These are phyloP conservation scores for Urtica urens DNA, from an alignment of 306 rosid species.

Conservation along the genomic window DNA sequence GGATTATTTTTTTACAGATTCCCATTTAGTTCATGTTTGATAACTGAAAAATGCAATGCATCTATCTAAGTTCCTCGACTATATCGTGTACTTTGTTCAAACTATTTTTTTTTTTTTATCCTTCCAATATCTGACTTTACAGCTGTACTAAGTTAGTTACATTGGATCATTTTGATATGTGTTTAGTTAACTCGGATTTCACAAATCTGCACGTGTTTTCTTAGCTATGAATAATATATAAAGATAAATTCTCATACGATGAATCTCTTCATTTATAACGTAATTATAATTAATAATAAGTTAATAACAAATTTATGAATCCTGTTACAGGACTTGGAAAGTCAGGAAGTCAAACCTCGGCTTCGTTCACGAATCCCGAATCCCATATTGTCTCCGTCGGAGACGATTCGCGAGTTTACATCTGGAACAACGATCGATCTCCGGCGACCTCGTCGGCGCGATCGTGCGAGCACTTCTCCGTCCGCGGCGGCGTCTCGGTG, in stretches of 20 bases:
- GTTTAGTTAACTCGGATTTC: not conserved
- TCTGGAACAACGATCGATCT: constrained; percentile 43
- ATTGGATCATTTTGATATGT: not conserved
- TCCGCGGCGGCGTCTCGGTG: constrained; percentile 50
- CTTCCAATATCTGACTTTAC: constrained; percentile 8
- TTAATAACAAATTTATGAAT: no score
- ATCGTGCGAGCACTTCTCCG: constrained; percentile 71
- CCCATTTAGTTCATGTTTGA: no score
- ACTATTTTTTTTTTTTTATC: not conserved
- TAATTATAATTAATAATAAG: not conserved
- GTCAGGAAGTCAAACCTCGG: constrained; percentile 71
- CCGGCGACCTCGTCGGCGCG: constrained; percentile 21
- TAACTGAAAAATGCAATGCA: constrained; percentile 6
- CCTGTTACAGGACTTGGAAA: constrained; percentile 44
- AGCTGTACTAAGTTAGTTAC: constrained; percentile 4
- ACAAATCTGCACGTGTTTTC: constrained; percentile 10
- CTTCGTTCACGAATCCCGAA: constrained; percentile 51
- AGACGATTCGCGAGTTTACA: constrained; percentile 62
- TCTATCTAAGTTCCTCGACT: constrained; percentile 6
- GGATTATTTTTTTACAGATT: no score
- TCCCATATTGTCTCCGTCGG: constrained; percentile 64
- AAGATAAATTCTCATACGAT: no score
- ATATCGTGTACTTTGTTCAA: not conserved
- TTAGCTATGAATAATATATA: not conserved
- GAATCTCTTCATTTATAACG: not conserved